Evolutionary conservation across 2,329 filamentous ascomycete species (phyloP), one percentile per base, ranked within the genome.

Genomic region (Phoma sp.): DNA sequence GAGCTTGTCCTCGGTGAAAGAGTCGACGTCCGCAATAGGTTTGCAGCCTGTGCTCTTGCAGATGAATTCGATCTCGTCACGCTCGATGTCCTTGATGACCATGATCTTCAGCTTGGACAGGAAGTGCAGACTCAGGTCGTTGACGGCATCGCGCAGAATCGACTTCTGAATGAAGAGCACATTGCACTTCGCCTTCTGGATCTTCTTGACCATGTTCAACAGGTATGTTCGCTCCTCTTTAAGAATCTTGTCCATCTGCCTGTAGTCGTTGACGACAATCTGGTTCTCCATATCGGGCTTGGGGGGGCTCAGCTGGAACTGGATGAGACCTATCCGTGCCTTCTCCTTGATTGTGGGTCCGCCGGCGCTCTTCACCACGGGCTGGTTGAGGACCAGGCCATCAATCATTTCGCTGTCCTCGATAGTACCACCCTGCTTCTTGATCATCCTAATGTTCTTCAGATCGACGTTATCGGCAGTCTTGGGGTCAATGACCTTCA

Each of bases 201-300:
- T 99, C 85, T 98, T 99, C 86, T 99, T 98, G 74, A 96, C 93
- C 86, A 99, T 90, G 82, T 98, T 98, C 55, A 99, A 85, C 61
- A 99, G 86, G 79, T 99, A 99, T 66, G 95, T 90, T 65, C 95
- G 91, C 82, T 99, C 95, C 80, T 99, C 95, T 81, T 99, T 99
- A 67, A 99, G 86, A 64, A 99, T 99, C 85, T 98, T 99, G 83
- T 99, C 95, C 95, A 99, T 99, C 77, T 99, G 95, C 72, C 95
- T 86, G 84, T 99, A 99, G 81, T 99, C 95, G 78, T 99, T 99
- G 71, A 99, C 95, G 29, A 96, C 89, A 62, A 99, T 98, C 72
- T 96, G 95, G 80, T 99, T 99, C 82, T 99, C 95, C 95, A 99
- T 99, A 77, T 99, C 95, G 66, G 95, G 95, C 80, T 99, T 99